These are phyloP conservation scores for Williopsis jadinii DNA, from an alignment of 1,139 yeast species.

Conservation along the genomic window DNA sequence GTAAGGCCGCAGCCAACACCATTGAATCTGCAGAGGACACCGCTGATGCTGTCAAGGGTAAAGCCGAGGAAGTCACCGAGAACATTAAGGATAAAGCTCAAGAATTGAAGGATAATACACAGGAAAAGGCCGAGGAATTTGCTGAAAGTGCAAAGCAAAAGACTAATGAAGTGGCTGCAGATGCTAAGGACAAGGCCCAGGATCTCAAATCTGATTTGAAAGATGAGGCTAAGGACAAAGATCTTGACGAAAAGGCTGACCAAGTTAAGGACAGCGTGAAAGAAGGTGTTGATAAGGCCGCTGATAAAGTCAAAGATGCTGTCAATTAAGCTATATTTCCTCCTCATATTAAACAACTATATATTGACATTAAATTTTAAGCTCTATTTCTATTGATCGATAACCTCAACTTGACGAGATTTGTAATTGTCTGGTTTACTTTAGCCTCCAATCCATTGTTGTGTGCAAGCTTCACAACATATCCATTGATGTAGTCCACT, in stretches of 20 bases:
- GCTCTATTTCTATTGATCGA: slow-evolving; percentile 13
- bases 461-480: slow-evolving; percentile 44
- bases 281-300: background rate
- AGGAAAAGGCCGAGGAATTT: slow-evolving; percentile 7
- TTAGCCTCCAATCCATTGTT: slow-evolving; percentile 22
- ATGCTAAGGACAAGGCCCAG: slow-evolving; percentile 2
- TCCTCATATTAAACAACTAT: too few species aligned
- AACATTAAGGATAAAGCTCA: slow-evolving; percentile 2
- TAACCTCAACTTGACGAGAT: slow-evolving; percentile 28
- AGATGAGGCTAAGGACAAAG: background rate
- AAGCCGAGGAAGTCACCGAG: slow-evolving; percentile 5
- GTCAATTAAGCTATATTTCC: too few species aligned
- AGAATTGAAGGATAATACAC: slow-evolving; percentile 6
- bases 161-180: slow-evolving; percentile 2
- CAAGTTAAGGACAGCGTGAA: slow-evolving; percentile 1
- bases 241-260: background rate
- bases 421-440: slow-evolving; percentile 26
- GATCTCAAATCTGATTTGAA: background rate
- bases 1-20: slow-evolving; percentile 23
- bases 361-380: background rate
- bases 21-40: slow-evolving; percentile 21
- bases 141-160: background rate
- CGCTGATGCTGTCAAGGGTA: slow-evolving; percentile 12
- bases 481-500: slow-evolving; percentile 75
- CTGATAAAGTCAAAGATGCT: background rate